These are phyloP conservation scores for Fistulinella prunicolor DNA, from an alignment of 768 basidiomycete genomes.

Conservation along the genomic window DNA sequence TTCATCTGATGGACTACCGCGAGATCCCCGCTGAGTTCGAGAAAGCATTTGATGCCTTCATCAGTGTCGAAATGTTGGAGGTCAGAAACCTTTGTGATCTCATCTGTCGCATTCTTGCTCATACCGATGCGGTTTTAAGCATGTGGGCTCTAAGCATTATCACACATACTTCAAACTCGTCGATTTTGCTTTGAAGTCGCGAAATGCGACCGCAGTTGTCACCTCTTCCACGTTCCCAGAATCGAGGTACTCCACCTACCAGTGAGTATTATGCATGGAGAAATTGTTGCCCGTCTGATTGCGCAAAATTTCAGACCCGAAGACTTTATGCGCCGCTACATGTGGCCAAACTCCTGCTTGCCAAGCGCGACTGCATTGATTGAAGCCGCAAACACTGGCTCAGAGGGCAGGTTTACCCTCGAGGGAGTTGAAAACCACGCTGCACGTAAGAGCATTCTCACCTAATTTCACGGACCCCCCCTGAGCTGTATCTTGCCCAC, in stretches of 20 bases:
- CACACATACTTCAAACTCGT: slow-evolving; percentile 72
- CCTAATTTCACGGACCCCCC: background rate
- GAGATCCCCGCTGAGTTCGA: slow-evolving; percentile 79
- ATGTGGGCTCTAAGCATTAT: slow-evolving; percentile 46
- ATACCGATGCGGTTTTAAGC: slow-evolving; percentile 15
- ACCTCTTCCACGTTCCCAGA: slow-evolving; percentile 71
- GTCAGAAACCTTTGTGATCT: slow-evolving; percentile 28
- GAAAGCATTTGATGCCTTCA: slow-evolving; percentile 58
- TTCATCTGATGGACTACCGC: slow-evolving; percentile 89
- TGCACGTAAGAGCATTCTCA: slow-evolving; percentile 48
- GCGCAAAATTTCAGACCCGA: slow-evolving; percentile 46
- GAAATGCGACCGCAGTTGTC: slow-evolving; percentile 64
- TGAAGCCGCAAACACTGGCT: slow-evolving; percentile 63
- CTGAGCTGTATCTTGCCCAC: slow-evolving; percentile 2
- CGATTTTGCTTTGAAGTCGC: slow-evolving; percentile 71
- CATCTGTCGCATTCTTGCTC: background rate
- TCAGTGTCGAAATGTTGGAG: slow-evolving; percentile 68
- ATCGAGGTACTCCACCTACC: slow-evolving; percentile 62
- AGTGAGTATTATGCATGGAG: slow-evolving; percentile 40
- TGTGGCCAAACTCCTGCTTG: slow-evolving; percentile 88
- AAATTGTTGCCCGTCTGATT: slow-evolving; percentile 1
- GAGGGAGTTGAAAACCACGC: slow-evolving; percentile 85
- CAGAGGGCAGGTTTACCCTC: slow-evolving; percentile 75
- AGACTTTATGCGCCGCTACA: slow-evolving; percentile 84
- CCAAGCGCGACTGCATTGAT: slow-evolving; percentile 84